Evolutionary conservation across 208 protist species (phyloP), one percentile per base, ranked within the genome.

Genomic region (Acanthamoeba royreba): DNA sequence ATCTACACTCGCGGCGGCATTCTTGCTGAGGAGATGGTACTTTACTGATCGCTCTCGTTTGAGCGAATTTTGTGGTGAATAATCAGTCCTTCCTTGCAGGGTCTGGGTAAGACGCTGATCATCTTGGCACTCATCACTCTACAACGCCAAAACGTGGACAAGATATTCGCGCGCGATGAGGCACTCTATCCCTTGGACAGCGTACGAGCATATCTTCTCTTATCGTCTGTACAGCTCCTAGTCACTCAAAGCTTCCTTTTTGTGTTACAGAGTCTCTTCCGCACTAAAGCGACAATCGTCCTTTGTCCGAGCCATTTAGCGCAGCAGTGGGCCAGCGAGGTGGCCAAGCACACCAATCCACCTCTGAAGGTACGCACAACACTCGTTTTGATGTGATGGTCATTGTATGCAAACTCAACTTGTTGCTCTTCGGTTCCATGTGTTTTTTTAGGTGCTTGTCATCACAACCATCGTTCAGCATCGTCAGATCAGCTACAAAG

Each of bases 1-100:
- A n/a, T 90, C 22, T 69, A 90, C 38, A 90, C 83, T 3, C 83
- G 83, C 22, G 83, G 83, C 13, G 83, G 83, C 38, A 90, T 90
- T n/a, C 83, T 90, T 13, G 83, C 83, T 25, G 83, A 90, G 25
- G 83, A 90, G 33, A 90, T 90, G 83, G 83, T 90, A 63, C 17
- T 25, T 25, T 11, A 17, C n/a, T 28, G 58, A 9, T 15, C 58
- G 58, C n/a, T 13, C n/a, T 13, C 58, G 9, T 25, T 7, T 35
- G 31, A 17, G 55, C 55, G 15, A 63, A 69, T 28, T 17, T 63
- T 63, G 53, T 63, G 22, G 31, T 55, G 49, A 55, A 19, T 4
- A 28, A 87, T 28, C 28, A 4, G 28, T 79, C 66, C 28, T 35
- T 13, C 43, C 19, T 28, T 61, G 22, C 83, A 90, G 83, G 83